Percentiles rank a stretch among this genome's conserved stretches.
These are phyloP conservation scores for Globisporangium spiculum DNA, from an alignment of 352 stramenopile species.

Conservation along the genomic window DNA sequence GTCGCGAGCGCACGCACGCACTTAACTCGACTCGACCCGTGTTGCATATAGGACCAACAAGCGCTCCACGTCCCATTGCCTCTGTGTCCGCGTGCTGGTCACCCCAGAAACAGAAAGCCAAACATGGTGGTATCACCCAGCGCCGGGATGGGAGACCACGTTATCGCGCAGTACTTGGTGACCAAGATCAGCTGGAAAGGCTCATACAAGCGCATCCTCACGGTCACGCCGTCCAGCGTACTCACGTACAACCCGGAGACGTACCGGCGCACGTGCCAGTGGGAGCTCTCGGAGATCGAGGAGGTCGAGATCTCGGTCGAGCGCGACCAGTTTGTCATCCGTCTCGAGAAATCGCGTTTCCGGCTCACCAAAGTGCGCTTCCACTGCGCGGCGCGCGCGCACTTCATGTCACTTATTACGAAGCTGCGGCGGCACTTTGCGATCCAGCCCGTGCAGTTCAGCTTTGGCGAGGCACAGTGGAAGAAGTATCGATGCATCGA, in stretches of 20 bases:
- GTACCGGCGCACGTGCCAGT: conserved; percentile 69
- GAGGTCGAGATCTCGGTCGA: conserved; percentile 38
- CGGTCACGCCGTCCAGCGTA: conserved; percentile 48
- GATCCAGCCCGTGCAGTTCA: conserved; percentile 36
- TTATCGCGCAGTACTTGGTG: conserved; percentile 67
- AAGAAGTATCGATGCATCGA: conserved; percentile 61
- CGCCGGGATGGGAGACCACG: conserved; percentile 15
- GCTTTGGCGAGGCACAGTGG: conserved; percentile 9
- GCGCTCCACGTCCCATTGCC: neutral
- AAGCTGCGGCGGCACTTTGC: conserved; percentile 43
- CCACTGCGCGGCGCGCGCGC: conserved; percentile 44
- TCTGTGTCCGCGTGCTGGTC: neutral
- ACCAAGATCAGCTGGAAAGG: conserved; percentile 70
- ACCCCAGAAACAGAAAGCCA: neutral
- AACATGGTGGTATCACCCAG: conserved; percentile 1
- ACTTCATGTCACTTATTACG: conserved; percentile 54
- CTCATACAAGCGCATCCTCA: conserved; percentile 54
- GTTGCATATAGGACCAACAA: neutral
- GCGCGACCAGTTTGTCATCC: conserved; percentile 51
- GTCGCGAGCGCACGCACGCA: neutral
- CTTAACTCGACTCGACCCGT: neutral
- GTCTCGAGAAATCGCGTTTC: conserved; percentile 67
- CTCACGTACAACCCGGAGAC: conserved; percentile 66
- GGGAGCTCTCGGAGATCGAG: conserved; percentile 61
- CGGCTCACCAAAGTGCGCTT: conserved; percentile 53